Percentiles rank a stretch among this genome's conserved stretches.
Conservation (phyloP, 371 early-diverging fungal species). For the Apophysomyces variabilis region DNA sequence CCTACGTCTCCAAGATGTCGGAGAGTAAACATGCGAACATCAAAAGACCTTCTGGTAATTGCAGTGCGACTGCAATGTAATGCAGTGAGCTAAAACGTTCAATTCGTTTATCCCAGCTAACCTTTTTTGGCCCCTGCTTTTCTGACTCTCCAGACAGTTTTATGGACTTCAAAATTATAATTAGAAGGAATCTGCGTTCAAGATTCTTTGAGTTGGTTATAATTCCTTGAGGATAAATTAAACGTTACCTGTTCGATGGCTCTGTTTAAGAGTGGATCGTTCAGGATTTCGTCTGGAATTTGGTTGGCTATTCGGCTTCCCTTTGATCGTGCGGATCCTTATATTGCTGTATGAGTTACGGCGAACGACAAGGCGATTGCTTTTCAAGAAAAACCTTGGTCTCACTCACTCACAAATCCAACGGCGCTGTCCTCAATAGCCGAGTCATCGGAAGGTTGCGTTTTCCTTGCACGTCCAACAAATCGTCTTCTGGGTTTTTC, state of each 20-base stretch:
- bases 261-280: slow-evolving; percentile 77
- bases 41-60: slow-evolving; percentile 99
- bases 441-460: slow-evolving; percentile 24
- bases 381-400: no score
- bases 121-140: slow-evolving; percentile 80
- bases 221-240: not conserved
- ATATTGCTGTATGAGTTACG: not conserved
- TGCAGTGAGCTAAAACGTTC: not conserved
- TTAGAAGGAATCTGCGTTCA: slow-evolving; percentile 82
- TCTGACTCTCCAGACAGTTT: slow-evolving; percentile 93
- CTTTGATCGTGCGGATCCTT: slow-evolving; percentile 30
- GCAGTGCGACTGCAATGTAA: slow-evolving; percentile 84
- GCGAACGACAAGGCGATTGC: not conserved
- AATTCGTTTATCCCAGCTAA: slow-evolving; percentile 20
- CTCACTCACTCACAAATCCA: slow-evolving; percentile 46
- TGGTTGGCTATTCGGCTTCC: slow-evolving; percentile 69
- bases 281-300: slow-evolving; percentile 85
- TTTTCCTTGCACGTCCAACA: slow-evolving; percentile 61
- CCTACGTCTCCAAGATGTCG: slow-evolving; percentile 87
- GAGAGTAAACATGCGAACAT: slow-evolving; percentile 94
- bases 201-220: not conserved
- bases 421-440: slow-evolving; percentile 66
- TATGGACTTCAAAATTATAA: slow-evolving; percentile 99
- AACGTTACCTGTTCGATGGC: slow-evolving; percentile 72
- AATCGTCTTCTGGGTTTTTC: slow-evolving; percentile 63